Base-by-base conservation (phyloP, 1,139 yeast genomes). In the Geotrichum reessii region DNA sequence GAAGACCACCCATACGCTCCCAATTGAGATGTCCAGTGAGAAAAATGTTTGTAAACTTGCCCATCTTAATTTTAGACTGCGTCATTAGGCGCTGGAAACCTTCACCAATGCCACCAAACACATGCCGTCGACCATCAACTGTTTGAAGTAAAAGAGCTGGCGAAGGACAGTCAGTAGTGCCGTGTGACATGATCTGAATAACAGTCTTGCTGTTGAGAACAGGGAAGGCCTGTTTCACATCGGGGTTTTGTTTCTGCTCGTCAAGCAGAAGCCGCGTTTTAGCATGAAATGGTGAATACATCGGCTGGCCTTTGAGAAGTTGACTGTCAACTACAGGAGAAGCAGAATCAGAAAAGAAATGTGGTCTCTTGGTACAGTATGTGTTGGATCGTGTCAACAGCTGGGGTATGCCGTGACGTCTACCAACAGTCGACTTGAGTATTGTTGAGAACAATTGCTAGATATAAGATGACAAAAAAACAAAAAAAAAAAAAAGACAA, bases 1-100 rank as follows among this genome's bases (percentile, higher is more conserved):
- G 97, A 12, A 93, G 73, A 0, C 99, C 99, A 12, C 96, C 92
- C 5, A 91, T 75, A 24, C 85, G 79, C 6, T 80, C 72, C 97
- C 97, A 92, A 56, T 78, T 75, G 14, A 87, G 64, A 14, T 76
- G 76, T 1, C 99, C 99, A 0, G 96, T 84, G 7, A 92, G 68
- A 66, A 89, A 91, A 2, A 92, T 76, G 37, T 84, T 81, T 58
- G 81, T 78, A 42, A 90, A 73, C 63, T 82, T 84, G 33, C 67
- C 58, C 52, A 69, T 58, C 17, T 70, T 64, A 8, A 70, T 61
- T 46, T 66, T 67, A 42, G 69, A 65, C 50, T 80, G 80, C 22
- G 84, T 73, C 62, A 80, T 76, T 25, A 83, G 70, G 64, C 99
- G 76, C 70, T 93, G 99, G 0, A 91, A 74, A 1, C 98, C 98